These are phyloP conservation scores for Xylariales sp. DNA, from an alignment of 2,329 filamentous ascomycete species.

Conservation along the genomic window DNA sequence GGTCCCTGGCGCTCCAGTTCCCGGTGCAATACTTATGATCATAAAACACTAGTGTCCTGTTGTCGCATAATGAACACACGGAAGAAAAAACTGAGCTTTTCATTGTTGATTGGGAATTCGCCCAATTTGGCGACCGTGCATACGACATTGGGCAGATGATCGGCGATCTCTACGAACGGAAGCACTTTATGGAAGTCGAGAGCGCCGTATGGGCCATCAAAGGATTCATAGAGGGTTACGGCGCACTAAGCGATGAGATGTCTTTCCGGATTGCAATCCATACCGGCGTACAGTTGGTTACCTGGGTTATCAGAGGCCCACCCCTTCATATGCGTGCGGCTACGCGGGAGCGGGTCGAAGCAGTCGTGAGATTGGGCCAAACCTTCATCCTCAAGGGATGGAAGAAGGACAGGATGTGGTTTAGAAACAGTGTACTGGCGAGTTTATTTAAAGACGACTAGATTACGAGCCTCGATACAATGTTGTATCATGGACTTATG, in stretches of 20 bases:
- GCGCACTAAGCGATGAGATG: conserved; percentile 28
- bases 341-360: conserved; percentile 5
- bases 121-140: conserved; percentile 31
- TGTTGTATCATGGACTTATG: too few relatives aligned
- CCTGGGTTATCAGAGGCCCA: conserved; percentile 18
- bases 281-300: conserved; percentile 34
- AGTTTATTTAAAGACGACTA: conserved; percentile 8
- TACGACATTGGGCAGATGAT: conserved; percentile 37
- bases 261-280: conserved; percentile 36
- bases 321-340: conserved; percentile 7
- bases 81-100: conserved; percentile 22
- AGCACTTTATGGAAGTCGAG: conserved; percentile 29
- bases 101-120: conserved; percentile 39
- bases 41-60: too few relatives aligned
- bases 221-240: conserved; percentile 33
- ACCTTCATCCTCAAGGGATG: conserved; percentile 14
- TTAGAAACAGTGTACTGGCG: conserved; percentile 7
- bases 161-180: conserved; percentile 34
- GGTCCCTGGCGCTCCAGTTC: too few relatives aligned
- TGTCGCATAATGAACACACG: too few relatives aligned
- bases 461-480: too few relatives aligned
- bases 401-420: conserved; percentile 9
- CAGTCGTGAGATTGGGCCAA: conserved; percentile 8
- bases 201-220: conserved; percentile 26
- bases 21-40: too few relatives aligned